Conservation (phyloP, 495 filamentous ascomycete species). For the Aspergillus leporis region DNA sequence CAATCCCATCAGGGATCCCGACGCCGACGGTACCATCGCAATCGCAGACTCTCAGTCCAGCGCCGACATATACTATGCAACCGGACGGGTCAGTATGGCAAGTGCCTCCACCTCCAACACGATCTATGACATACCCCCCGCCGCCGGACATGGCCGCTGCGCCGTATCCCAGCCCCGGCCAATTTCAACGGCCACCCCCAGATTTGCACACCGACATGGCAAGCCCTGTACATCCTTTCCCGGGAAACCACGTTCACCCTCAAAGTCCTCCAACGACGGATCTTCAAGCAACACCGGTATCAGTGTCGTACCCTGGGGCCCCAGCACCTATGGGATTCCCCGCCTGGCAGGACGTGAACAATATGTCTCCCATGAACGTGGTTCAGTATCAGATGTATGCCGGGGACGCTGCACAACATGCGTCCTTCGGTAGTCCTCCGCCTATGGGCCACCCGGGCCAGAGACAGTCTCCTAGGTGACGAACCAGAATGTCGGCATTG, state of each 20-base stretch:
- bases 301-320: slow-evolving; percentile 38
- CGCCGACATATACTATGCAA: slow-evolving; percentile 37
- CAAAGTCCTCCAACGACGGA: slow-evolving; percentile 33
- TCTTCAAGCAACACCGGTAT: slow-evolving; percentile 32
- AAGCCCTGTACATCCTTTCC: slow-evolving; percentile 37
- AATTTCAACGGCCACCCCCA: slow-evolving; percentile 32
- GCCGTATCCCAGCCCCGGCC: slow-evolving; percentile 28
- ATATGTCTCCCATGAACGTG: slow-evolving; percentile 35
- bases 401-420: slow-evolving; percentile 31
- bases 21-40: slow-evolving; percentile 38
- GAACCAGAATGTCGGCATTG: not conserved
- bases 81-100: slow-evolving; percentile 45
- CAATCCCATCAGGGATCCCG: slow-evolving; percentile 32
- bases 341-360: slow-evolving; percentile 41
- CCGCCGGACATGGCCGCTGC: slow-evolving; percentile 31
- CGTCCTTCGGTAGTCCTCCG: slow-evolving; percentile 28
- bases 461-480: slow-evolving; percentile 27
- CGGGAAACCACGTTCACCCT: slow-evolving; percentile 22
- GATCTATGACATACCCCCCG: slow-evolving; percentile 44
- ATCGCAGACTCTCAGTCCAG: slow-evolving; percentile 31
- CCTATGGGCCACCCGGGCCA: slow-evolving; percentile 42
- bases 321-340: slow-evolving; percentile 36
- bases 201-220: slow-evolving; percentile 48
- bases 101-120: slow-evolving; percentile 34
- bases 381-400: slow-evolving; percentile 44